A percentile compares a stretch with the other conserved stretches of the same genome.
Conservation (phyloP, 768 basidiomycete species). For the Porpolomopsis calyptriformis region DNA sequence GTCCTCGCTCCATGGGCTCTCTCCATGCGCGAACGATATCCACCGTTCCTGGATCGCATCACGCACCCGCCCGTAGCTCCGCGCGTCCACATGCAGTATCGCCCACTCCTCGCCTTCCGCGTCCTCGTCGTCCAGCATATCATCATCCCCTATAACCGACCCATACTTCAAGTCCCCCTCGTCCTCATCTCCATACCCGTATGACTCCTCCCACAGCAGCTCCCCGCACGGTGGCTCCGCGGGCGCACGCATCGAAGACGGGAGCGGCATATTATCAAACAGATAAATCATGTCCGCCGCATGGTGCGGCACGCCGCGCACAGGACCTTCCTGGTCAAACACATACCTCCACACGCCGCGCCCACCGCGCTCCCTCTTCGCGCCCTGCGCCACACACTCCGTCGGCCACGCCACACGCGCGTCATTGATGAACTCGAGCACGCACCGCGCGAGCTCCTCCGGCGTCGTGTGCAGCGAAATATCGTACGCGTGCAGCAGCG, state of each 20-base stretch:
- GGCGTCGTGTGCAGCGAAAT: conserved; percentile 50
- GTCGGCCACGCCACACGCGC: conserved; percentile 70
- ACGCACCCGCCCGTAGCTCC: conserved; percentile 54
- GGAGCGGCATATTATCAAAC: conserved; percentile 63
- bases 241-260: conserved; percentile 16
- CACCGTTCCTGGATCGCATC: conserved; percentile 65
- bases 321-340: conserved; percentile 72
- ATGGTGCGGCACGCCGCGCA: conserved; percentile 55
- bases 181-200: conserved; percentile 23
- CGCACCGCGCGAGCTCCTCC: conserved; percentile 55
- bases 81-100: conserved; percentile 50
- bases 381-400: conserved; percentile 46
- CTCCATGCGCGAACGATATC: conserved; percentile 66
- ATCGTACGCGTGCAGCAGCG: conserved; percentile 60
- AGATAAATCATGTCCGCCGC: conserved; percentile 66
- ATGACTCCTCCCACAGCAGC: conserved; percentile 24
- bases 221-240: conserved; percentile 6
- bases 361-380: conserved; percentile 40
- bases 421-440: conserved; percentile 69
- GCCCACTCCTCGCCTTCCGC: conserved; percentile 35
- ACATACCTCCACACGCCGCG: conserved; percentile 69
- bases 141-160: conserved; percentile 12
- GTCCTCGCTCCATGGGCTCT: conserved; percentile 58
- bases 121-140: conserved; percentile 11
- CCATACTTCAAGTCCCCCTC: conserved; percentile 23